These are phyloP conservation scores for Acanthamoeba castellanii DNA, from an alignment of 208 protist species.

Conservation along the genomic window DNA sequence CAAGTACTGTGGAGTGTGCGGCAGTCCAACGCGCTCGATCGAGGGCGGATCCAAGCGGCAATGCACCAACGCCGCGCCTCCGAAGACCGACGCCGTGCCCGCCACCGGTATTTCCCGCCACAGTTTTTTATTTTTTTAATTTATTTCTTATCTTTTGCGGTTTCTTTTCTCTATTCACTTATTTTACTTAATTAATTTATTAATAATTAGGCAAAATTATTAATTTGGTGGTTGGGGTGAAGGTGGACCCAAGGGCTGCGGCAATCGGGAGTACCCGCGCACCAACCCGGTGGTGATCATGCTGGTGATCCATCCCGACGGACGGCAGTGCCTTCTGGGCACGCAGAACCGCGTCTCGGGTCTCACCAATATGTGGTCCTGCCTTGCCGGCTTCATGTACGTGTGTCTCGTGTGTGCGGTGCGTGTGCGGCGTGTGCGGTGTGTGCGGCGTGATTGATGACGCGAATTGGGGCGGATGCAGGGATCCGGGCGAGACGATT, in stretches of 20 bases:
- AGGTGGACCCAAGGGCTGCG: background rate
- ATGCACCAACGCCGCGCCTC: background rate
- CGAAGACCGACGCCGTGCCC: background rate
- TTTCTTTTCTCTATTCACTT: no score
- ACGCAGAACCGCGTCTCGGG: background rate
- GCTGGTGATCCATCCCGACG: background rate
- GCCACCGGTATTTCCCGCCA: background rate
- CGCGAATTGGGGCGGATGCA: background rate
- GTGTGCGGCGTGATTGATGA: background rate
- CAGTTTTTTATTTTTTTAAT: background rate
- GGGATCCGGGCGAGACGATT: background rate
- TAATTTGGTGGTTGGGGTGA: no score
- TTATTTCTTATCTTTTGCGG: no score
- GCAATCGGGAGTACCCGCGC: background rate
- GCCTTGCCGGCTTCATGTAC: background rate
- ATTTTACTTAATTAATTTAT: background rate
- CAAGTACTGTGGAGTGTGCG: background rate
- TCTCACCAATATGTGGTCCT: constrained; percentile 4
- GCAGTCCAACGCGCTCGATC: background rate
- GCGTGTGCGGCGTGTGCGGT: background rate
- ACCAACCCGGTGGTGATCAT: constrained; percentile 31
- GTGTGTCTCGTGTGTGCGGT: background rate
- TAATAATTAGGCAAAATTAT: no score
- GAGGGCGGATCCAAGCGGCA: background rate
- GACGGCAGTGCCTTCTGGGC: background rate